Evolutionary conservation across 2,329 filamentous ascomycete genomes (phyloP).

Genomic region (Macrophomina tecta): DNA sequence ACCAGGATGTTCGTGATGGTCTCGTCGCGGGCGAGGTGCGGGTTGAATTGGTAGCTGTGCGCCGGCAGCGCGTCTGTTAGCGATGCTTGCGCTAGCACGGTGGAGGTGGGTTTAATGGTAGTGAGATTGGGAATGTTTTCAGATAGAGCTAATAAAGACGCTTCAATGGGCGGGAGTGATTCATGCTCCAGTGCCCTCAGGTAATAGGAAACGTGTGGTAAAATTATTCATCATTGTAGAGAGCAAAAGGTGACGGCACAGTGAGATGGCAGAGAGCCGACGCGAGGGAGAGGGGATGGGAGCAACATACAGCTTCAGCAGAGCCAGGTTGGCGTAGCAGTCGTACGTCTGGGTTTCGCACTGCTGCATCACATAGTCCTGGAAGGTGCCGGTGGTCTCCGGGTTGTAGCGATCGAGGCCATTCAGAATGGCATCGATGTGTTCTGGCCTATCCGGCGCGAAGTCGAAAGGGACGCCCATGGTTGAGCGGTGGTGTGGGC

Average conservation of each 20-base stretch:
- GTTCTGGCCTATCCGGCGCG: constrained; percentile 87
- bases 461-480: constrained; percentile 74
- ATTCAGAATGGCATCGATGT: constrained; percentile 92
- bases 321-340: constrained; percentile 93
- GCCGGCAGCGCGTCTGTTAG: constrained; percentile 26
- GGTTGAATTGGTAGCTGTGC: constrained; percentile 97
- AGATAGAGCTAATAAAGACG: constrained; percentile 77
- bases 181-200: constrained; percentile 70
- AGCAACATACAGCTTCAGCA: constrained; percentile 89
- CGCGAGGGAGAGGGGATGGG: constrained; percentile 7
- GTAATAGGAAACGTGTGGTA: constrained; percentile 97
- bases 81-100: not conserved
- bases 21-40: constrained; percentile 94
- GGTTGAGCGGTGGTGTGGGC: constrained; percentile 30
- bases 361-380: constrained; percentile 92
- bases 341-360: constrained; percentile 95
- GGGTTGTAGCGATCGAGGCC: constrained; percentile 98
- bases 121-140: constrained; percentile 48
- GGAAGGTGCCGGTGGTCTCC: constrained; percentile 90
- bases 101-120: constrained; percentile 23
- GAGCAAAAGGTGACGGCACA: constrained; percentile 25
- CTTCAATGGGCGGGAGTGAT: constrained; percentile 69
- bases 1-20: constrained; percentile 98
- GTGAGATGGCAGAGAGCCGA: constrained; percentile 32
- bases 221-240: constrained; percentile 70